phyloP scores from a whole-genome alignment of 1,284 basidiomycete species.

The Sporisorium graminicola region DNA sequence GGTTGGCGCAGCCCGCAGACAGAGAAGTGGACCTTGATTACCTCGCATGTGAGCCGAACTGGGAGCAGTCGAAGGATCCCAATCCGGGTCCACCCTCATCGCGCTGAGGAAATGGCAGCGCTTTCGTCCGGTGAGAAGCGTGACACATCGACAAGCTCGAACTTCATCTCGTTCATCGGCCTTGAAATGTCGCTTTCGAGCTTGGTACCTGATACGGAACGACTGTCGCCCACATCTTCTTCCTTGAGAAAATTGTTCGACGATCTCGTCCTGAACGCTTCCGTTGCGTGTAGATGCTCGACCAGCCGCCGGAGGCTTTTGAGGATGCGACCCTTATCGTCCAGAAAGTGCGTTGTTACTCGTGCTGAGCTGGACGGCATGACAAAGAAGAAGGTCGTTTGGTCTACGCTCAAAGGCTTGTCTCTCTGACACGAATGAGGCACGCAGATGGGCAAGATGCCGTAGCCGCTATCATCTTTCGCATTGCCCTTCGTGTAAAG shows the following conservation, averaged over 20 bases:
- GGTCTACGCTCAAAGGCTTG: not conserved
- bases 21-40: not conserved
- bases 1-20: not conserved
- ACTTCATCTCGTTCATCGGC: slow-evolving; percentile 6
- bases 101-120: not conserved
- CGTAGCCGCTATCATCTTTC: slow-evolving; percentile 46
- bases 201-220: not conserved
- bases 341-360: slow-evolving; percentile 62
- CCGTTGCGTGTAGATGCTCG: slow-evolving; percentile 2
- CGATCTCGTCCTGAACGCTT: too few relatives aligned
- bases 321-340: slow-evolving; percentile 57
- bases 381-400: slow-evolving; percentile 55
- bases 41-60: not conserved
- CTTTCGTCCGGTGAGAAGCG: not conserved
- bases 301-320: slow-evolving; percentile 24
- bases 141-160: slow-evolving; percentile 21
- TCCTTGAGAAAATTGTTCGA: not conserved
- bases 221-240: not conserved
- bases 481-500: slow-evolving; percentile 45
- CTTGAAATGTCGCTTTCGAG: not conserved
- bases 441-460: slow-evolving; percentile 38
- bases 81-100: not conserved
- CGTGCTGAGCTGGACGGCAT: slow-evolving; percentile 61
- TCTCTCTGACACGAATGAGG: slow-evolving; percentile 6
- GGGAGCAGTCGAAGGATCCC: not conserved